These are phyloP conservation scores for Brassica nigra DNA, from an alignment of 345 rosid species.

Conservation along the genomic window DNA sequence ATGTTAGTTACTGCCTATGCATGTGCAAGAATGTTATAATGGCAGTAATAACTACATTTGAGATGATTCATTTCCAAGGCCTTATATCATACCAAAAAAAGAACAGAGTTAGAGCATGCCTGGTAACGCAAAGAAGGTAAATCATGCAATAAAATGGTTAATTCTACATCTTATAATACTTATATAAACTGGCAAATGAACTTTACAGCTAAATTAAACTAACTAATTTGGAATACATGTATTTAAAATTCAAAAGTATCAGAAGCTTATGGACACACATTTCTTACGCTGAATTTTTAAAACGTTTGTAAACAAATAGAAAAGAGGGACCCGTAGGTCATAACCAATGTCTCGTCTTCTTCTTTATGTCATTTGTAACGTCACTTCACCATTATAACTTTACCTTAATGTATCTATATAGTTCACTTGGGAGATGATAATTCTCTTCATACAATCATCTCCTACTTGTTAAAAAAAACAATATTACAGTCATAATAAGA, in stretches of 20 bases:
- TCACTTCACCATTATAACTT: slow-evolving; percentile 24
- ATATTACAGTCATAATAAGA: not conserved
- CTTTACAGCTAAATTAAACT: slow-evolving; percentile 30
- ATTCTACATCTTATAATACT: not conserved
- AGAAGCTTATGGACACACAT: slow-evolving; percentile 14
- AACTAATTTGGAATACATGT: not conserved
- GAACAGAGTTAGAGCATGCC: slow-evolving; percentile 5
- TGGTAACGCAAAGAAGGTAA: not conserved
- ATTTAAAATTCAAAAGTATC: not conserved
- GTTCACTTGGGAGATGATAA: not conserved
- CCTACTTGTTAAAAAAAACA: not conserved
- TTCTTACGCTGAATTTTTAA: slow-evolving; percentile 6
- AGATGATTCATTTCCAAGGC: not conserved
- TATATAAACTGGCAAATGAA: not conserved
- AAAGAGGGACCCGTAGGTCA: not conserved
- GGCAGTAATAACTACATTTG: not conserved
- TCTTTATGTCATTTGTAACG: slow-evolving; percentile 32
- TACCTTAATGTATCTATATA: not conserved
- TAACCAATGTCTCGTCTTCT: slow-evolving; percentile 7
- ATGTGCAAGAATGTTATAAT: not conserved
- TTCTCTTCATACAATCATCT: slow-evolving; percentile 2
- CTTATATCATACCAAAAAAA: not conserved
- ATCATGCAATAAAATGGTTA: not conserved
- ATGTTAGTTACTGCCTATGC: not conserved
- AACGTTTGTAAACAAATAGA: not conserved